Conservation (phyloP, 2,329 filamentous ascomycete species). For the Exophiala sideris region DNA sequence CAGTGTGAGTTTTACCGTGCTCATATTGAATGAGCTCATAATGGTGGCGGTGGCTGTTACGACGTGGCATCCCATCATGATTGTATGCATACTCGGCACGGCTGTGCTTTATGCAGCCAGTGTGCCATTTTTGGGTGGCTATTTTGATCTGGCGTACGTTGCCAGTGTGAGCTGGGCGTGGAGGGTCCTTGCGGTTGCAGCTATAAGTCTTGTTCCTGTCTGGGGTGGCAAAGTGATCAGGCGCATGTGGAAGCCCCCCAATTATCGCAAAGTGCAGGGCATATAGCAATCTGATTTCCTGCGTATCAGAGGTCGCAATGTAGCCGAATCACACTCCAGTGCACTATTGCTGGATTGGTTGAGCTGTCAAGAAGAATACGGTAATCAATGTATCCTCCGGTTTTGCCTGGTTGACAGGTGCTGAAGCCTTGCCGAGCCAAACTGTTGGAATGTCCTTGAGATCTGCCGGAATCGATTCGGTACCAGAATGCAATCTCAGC, state of each 20-base stretch:
- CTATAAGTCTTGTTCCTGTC: slow-evolving; percentile 78
- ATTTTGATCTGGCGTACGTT: slow-evolving; percentile 82
- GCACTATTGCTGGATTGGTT: no score
- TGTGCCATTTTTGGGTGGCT: slow-evolving; percentile 81
- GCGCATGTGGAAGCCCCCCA: slow-evolving; percentile 82
- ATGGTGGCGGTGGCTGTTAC: slow-evolving; percentile 98
- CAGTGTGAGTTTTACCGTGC: slow-evolving; percentile 82
- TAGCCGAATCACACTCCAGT: neutral
- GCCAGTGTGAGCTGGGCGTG: slow-evolving; percentile 79
- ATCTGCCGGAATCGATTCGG: slow-evolving; percentile 2
- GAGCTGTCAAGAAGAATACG: no score
- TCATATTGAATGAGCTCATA: slow-evolving; percentile 89
- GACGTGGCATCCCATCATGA: slow-evolving; percentile 95
- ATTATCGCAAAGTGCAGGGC: slow-evolving; percentile 78
- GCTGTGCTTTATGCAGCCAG: slow-evolving; percentile 75
- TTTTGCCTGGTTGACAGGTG: neutral
- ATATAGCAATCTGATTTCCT: slow-evolving; percentile 15
- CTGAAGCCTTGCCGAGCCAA: neutral
- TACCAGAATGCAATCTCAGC: slow-evolving; percentile 5
- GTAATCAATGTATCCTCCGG: neutral
- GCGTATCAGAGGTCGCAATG: neutral
- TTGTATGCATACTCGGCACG: slow-evolving; percentile 77
- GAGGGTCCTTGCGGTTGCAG: slow-evolving; percentile 76
- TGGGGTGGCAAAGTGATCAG: slow-evolving; percentile 83
- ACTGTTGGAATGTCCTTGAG: neutral